Evolutionary conservation across 495 filamentous ascomycete genomes (phyloP), one percentile per base, ranked within the genome.

Genomic region (Delitschia confertaspora): DNA sequence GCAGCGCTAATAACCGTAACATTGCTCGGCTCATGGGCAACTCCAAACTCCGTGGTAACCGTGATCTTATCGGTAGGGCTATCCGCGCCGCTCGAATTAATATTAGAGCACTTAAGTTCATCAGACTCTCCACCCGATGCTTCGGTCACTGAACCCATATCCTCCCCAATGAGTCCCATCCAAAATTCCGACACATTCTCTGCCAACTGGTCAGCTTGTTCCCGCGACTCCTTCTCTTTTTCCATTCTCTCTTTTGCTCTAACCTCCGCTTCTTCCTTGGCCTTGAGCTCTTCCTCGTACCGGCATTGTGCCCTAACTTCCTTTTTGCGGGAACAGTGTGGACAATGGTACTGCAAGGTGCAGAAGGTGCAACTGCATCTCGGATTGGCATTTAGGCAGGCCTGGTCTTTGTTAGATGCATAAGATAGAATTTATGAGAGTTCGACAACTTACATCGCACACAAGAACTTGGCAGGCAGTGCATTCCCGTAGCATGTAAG

Each of bases 291-390:
- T 11, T 51, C 58, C 23, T 60, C 58, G 1, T 45, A 33, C 6
- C 47, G 42, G 42, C 58, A 60, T 34, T 41, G 42, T 8, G 58
- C 47, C 23, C 36, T 37, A 18, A 53, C 35, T 22, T 47, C 41
- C 21, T 45, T 51, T 51, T 67, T 66, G 32, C 62, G 58, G 14
- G 49, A 17, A 55, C 74, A 77, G 49, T 70, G 68, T 0, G 73
- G 73, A 45, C 74, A 77, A 38, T 69, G 57, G 52, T 69, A 77
- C 55, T 71, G 68, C 10, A 62, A 60, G 30, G 67, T 66, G 58
- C 74, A 77, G 53, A 67, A 70, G 13, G 69, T 64, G 62, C 74
- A 77, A 34, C 66, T 61, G 60, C 73, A 77, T 7, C 65, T 65
- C 14, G 71, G 68, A 19, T 71, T 60, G 21, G 54, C 55, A 18